phyloP scores from a whole-genome alignment of 177 flowering plant genomes.

The Vitis hybrid region DNA sequence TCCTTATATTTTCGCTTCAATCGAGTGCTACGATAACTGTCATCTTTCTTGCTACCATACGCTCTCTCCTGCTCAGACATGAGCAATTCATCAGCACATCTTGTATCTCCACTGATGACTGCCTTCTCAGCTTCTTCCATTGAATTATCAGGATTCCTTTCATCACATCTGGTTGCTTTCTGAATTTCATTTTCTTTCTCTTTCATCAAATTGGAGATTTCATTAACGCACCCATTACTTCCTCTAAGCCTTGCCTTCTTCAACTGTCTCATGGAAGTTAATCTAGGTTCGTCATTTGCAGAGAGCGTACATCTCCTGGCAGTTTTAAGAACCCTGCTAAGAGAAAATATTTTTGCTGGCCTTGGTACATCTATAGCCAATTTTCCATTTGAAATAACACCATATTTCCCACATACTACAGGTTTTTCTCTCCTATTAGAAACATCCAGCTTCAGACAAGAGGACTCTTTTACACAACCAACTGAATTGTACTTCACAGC shows the following conservation, averaged over 20 bases:
- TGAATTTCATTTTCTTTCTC: slow-evolving; percentile 18
- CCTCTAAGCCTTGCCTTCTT: slow-evolving; percentile 18
- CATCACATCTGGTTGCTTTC: slow-evolving; percentile 7
- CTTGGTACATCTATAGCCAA: slow-evolving; percentile 22
- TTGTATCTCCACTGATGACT: slow-evolving; percentile 10
- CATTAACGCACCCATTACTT: slow-evolving; percentile 9
- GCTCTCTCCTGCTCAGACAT: slow-evolving; percentile 12
- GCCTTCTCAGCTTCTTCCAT: slow-evolving; percentile 16
- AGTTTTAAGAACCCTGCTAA: slow-evolving; percentile 41
- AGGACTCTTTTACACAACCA: slow-evolving; percentile 4
- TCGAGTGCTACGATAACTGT: slow-evolving; percentile 6
- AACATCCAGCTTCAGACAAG: slow-evolving; percentile 9
- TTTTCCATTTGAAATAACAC: slow-evolving; percentile 47
- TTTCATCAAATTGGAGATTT: slow-evolving; percentile 10
- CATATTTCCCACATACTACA: slow-evolving; percentile 55
- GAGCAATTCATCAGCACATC: slow-evolving; percentile 14
- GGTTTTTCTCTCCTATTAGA: slow-evolving; percentile 33
- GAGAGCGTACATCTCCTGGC: slow-evolving; percentile 31
- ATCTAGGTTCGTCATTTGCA: slow-evolving; percentile 19
- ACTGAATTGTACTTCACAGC: slow-evolving; percentile 8
- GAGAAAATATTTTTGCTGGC: slow-evolving; percentile 52
- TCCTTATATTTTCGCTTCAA: slow-evolving; percentile 34
- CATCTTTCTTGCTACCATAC: slow-evolving; percentile 6
- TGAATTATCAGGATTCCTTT: slow-evolving; percentile 7
- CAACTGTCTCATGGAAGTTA: slow-evolving; percentile 12